Base-by-base conservation (phyloP, 148 eudicot species). In the Simmondsia chinensis region DNA sequence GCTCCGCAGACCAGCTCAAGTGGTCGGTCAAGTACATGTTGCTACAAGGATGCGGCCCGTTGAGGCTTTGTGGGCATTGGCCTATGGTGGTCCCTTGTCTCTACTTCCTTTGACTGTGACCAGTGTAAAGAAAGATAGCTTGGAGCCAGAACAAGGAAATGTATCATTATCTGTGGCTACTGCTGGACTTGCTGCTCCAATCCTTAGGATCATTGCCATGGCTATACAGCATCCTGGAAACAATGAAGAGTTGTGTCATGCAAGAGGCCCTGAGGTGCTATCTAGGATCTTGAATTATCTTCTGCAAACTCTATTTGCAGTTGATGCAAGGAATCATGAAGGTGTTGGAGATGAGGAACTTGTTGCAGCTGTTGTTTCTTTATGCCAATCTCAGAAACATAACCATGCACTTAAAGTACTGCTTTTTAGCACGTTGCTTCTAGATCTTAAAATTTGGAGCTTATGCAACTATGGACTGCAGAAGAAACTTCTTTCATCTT, bases 11-110 rank as follows among this genome's bases (percentile, higher is more conserved):
- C 99, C 99, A 41, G 99, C 99, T 37, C 96, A 93, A 64, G 89
- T 93, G 54, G 94, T 93, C 28, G 99, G 99, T 48, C 99, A 80
- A 64, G 99, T 93, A 33, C 83, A 86, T 75, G 96, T 93, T 56
- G 99, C 99, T 55, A 74, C 72, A 29, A 86, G 96, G 60, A 77
- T 75, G 81, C 76, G 89, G 26, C 94, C 99, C 33, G 66, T 76
- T 39, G 99, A 93, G 64, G 89, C 99, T 58, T 69, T 93, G 47
- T 86, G 99, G 96, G 83, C 96, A 33, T 59, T 93, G 68, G 96
- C 94, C 37, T 74, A 79, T 75, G 99, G 99, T 24, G 99, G 99
- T 46, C 96, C 99, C 20, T 61, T 93, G 75, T 75, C 87, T 59
- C 69, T 93, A 71, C 99, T 93, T 68, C 95, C 99, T 15, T 35